These are phyloP conservation scores for Theobroma cacao DNA, from an alignment of 345 rosid species.

Conservation along the genomic window DNA sequence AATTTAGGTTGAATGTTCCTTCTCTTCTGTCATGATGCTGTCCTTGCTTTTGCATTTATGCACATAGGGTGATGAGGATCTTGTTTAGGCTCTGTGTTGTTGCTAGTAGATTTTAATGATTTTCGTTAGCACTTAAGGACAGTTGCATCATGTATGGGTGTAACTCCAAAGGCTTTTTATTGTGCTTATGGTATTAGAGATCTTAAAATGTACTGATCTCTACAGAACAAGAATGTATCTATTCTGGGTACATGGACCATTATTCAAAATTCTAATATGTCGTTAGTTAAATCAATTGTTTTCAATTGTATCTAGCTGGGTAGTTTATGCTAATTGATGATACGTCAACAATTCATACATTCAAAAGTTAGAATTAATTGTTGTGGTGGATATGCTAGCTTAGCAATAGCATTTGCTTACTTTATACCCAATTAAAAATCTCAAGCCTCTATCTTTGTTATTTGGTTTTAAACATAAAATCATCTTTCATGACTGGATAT, in stretches of 20 bases:
- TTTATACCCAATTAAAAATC: background rate
- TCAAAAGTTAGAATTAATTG: background rate
- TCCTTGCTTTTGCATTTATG: background rate
- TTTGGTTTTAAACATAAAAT: background rate
- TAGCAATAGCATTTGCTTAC: background rate
- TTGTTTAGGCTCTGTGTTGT: background rate
- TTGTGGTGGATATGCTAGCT: background rate
- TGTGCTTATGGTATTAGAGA: background rate
- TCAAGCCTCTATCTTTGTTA: background rate
- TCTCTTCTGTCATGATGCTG: background rate
- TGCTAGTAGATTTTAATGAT: background rate
- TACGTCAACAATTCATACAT: background rate
- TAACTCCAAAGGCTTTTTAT: background rate
- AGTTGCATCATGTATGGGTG: background rate
- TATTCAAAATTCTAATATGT: background rate
- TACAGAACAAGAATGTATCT: background rate
- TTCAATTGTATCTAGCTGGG: background rate
- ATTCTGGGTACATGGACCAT: background rate
- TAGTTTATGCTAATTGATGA: background rate
- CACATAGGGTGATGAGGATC: background rate
- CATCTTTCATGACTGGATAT: slow-evolving; percentile 8
- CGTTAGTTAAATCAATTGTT: background rate
- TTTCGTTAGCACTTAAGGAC: background rate
- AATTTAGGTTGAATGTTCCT: background rate
- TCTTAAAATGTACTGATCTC: background rate